Evolutionary conservation across 306 rosid genomes (phyloP).

Genomic region (Spatholobus suberectus): DNA sequence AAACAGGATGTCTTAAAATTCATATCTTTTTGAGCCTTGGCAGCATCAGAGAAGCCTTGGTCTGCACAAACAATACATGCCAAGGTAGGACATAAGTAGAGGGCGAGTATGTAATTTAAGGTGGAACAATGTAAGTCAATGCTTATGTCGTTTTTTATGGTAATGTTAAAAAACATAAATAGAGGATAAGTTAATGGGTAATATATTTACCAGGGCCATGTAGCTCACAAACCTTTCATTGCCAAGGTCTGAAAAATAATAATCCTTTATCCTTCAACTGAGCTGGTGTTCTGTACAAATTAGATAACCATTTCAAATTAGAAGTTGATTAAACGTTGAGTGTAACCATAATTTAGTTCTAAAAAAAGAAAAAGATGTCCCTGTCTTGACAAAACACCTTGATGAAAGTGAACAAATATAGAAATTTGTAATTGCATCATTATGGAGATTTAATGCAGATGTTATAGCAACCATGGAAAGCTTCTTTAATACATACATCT

Average conservation of each 20-base stretch:
- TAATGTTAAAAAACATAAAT: no score
- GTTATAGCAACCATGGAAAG: conserved; percentile 71
- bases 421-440: conserved; percentile 81
- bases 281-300: conserved; percentile 75
- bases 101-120: no score
- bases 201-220: conserved; percentile 99
- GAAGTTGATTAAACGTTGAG: conserved; percentile 4
- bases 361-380: neutral
- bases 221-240: conserved; percentile 99
- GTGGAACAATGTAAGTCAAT: no score
- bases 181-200: conserved; percentile 70
- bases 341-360: conserved; percentile 24
- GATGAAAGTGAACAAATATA: conserved; percentile 96
- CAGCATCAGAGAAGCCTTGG: conserved; percentile 96
- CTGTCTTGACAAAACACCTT: conserved; percentile 57
- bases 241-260: conserved; percentile 49
- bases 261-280: conserved; percentile 18
- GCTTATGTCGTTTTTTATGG: no score
- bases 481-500: conserved; percentile 93
- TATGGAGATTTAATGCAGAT: conserved; percentile 77
- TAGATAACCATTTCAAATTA: neutral
- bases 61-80: conserved; percentile 52
- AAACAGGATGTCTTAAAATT: conserved; percentile 39
- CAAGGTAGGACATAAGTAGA: no score
- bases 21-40: conserved; percentile 86